Base-by-base conservation (phyloP, 1,284 basidiomycete species). In the Trametes sp. region DNA sequence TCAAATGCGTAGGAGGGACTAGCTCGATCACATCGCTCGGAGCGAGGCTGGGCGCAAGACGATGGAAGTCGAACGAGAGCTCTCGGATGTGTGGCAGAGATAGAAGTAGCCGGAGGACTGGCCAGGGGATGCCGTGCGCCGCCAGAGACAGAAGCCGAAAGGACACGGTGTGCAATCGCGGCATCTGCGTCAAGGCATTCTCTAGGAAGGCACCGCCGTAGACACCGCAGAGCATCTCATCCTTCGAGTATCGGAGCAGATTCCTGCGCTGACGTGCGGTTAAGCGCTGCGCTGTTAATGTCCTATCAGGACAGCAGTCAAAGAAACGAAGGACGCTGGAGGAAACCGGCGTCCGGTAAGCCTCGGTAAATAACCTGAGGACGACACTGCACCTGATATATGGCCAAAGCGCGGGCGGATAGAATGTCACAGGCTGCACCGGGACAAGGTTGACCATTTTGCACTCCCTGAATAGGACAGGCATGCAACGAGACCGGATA, bases 71-170 rank as follows among this genome's bases (percentile, higher is more conserved):
- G 38, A 41, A 19, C 1, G 38, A 4, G 38, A 41, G 38, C 14
- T 41, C 16, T 41, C 19, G 13, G 38, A 41, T 14, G 16, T 46
- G 29, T 31, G 54, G 54, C 5, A 48, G n/a, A 4, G 42, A n/a
- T 7, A 56, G 44, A 1, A 48, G 2, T 4, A 29, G 11, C 9
- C 28, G 44, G 2, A 56, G 1, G 8, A 48, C 54, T 2, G 13
- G 6, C 54, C 54, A 56, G 31, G 54, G 54, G 13, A 56, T 1
- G 14, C 54, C 54, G 14, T 56, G 54, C 1, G 13, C 29, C 1
- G 5, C 8, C 19, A 23, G 10, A 6, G 1, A 1, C 10, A 4
- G 3, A 3, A 54, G 35, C 10, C 21, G 19, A 16, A 45, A 28
- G 23, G 44, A 19, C 8, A 56, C 16, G 4, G 31, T 24, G 29